Conservation (phyloP, 805 yeast genomes). For the Ogataea corticis region DNA sequence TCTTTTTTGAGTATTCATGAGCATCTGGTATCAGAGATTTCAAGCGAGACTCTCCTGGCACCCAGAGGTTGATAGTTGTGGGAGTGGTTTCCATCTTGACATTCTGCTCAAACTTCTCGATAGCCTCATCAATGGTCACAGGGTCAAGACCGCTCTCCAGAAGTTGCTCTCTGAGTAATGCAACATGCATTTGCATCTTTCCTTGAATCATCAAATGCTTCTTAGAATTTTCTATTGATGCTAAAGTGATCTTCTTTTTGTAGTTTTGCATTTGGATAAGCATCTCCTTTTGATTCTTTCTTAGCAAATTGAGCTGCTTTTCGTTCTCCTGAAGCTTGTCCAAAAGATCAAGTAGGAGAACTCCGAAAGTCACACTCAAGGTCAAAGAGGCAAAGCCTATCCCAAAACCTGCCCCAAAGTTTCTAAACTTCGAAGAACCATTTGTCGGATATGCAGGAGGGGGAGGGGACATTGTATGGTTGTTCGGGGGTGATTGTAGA, state of each 20-base stretch:
- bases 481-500: not conserved
- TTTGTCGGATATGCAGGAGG: not conserved
- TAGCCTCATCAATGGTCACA: conserved; percentile 51
- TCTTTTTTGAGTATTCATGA: conserved; percentile 56
- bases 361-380: conserved; percentile 16
- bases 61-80: conserved; percentile 62
- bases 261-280: conserved; percentile 52
- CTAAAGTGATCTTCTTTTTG: conserved; percentile 52
- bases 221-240: conserved; percentile 52
- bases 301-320: conserved; percentile 24
- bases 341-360: conserved; percentile 12
- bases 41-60: conserved; percentile 51
- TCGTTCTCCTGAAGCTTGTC: conserved; percentile 28
- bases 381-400: conserved; percentile 17
- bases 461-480: not conserved
- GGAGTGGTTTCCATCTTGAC: conserved; percentile 59
- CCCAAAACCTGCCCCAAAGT: conserved; percentile 19
- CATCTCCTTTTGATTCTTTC: conserved; percentile 34
- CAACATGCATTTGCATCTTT: conserved; percentile 68
- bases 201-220: conserved; percentile 48
- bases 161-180: conserved; percentile 61
- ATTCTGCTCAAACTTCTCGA: conserved; percentile 54
- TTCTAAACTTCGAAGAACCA: conserved; percentile 9
- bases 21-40: conserved; percentile 57
- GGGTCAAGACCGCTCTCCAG: conserved; percentile 60